phyloP scores from a whole-genome alignment of 208 protist species.

The Tritrichomonas musculus region DNA sequence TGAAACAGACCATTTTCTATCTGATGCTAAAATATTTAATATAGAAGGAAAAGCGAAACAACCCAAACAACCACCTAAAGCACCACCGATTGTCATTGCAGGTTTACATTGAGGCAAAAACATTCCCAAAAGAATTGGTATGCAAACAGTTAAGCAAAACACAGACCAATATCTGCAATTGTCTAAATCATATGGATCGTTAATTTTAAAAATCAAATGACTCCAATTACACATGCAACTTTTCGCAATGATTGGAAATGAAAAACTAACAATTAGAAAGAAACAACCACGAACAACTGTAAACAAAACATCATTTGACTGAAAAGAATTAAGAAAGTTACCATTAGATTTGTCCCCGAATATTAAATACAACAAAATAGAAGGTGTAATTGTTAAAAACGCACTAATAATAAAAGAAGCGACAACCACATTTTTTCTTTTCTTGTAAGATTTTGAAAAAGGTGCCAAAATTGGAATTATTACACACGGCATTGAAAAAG shows the following conservation, averaged over 20 bases:
- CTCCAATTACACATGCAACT: not conserved
- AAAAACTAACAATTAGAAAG: not conserved
- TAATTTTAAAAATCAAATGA: not conserved
- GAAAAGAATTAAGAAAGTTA: conserved; percentile 14
- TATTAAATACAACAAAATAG: not conserved
- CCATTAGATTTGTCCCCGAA: not conserved
- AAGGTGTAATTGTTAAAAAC: not conserved
- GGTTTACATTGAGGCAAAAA: not conserved
- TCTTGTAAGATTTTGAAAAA: not conserved
- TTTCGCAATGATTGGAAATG: not conserved
- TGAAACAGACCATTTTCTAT: no score
- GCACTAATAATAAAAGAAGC: not conserved
- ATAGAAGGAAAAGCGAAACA: not conserved
- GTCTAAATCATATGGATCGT: not conserved
- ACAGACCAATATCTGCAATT: not conserved
- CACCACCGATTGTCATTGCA: not conserved
- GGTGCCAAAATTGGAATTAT: not conserved
- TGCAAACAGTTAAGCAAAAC: not conserved
- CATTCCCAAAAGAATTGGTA: not conserved
- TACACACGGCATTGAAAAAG: not conserved
- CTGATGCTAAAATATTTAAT: not conserved
- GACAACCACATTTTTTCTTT: not conserved
- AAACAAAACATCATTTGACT: not conserved
- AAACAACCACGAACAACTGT: not conserved
- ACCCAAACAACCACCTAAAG: not conserved